Evolutionary conservation across 129 eudicot genomes (phyloP).

Genomic region (Gnaphalium uliginosum): DNA sequence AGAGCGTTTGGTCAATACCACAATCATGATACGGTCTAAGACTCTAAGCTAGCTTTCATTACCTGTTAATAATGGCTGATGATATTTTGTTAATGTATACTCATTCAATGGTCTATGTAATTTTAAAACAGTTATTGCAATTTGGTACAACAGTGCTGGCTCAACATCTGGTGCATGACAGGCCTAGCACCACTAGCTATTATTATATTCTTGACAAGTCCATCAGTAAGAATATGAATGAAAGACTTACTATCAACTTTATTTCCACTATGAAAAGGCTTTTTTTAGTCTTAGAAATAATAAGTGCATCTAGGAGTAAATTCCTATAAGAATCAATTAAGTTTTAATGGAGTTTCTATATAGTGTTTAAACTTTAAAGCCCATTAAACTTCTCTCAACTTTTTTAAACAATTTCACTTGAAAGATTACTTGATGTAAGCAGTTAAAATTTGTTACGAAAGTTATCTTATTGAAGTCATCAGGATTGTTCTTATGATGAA

Average conservation of each 20-base stretch:
- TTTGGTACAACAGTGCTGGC: neutral
- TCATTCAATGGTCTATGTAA: neutral
- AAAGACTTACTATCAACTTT: neutral
- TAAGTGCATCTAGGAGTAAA: neutral
- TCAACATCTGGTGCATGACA: neutral
- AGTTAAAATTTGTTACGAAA: neutral
- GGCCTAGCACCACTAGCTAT: conserved; percentile 20
- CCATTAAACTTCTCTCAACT: neutral
- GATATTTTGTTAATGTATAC: conserved; percentile 15
- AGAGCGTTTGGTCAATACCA: neutral
- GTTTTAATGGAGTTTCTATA: neutral
- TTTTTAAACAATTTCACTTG: neutral
- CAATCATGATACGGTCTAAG: conserved; percentile 16
- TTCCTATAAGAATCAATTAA: neutral
- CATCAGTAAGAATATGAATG: conserved; percentile 19
- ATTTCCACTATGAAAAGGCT: conserved; percentile 18
- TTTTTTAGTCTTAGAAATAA: conserved; percentile 12
- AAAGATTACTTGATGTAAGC: neutral
- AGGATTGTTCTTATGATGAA: neutral
- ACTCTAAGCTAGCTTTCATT: conserved; percentile 8
- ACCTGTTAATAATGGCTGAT: conserved; percentile 17
- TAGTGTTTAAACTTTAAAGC: conserved; percentile 1
- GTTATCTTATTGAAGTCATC: neutral
- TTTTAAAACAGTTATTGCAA: neutral
- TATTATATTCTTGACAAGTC: conserved; percentile 1